Conservation (phyloP, 1,139 yeast genomes). For the Candida tetrigidarum region DNA sequence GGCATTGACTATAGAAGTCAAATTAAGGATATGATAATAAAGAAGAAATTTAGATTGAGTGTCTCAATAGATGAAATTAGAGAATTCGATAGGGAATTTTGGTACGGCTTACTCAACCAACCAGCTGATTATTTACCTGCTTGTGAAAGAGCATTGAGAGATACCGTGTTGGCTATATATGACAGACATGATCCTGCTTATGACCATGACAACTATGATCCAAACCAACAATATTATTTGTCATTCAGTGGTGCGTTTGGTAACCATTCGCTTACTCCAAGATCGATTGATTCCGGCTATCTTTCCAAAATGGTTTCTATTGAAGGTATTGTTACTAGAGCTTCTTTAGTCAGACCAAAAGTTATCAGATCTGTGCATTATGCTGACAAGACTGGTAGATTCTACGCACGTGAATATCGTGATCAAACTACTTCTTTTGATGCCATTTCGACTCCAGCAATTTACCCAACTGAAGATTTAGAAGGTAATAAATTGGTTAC, state of each 20-base stretch:
- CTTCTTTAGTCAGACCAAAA: constrained; percentile 92
- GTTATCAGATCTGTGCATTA: constrained; percentile 92
- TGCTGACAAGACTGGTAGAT: constrained; percentile 81
- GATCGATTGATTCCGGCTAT: constrained; percentile 78
- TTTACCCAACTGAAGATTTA: constrained; percentile 92
- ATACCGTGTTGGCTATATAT: constrained; percentile 71
- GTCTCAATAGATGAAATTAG: constrained; percentile 88
- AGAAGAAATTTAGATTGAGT: constrained; percentile 66
- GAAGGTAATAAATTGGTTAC: constrained; percentile 88
- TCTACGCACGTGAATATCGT: constrained; percentile 89
- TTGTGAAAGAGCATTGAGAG: constrained; percentile 84
- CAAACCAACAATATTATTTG: constrained; percentile 70
- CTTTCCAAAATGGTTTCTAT: constrained; percentile 84
- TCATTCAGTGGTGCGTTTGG: constrained; percentile 95
- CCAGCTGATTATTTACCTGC: constrained; percentile 94
- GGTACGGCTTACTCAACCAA: constrained; percentile 72
- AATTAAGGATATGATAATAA: constrained; percentile 71
- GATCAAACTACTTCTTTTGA: constrained; percentile 93
- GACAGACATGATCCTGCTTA: constrained; percentile 58
- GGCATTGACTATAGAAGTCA: constrained; percentile 68
- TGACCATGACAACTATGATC: constrained; percentile 49
- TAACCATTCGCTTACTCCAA: constrained; percentile 82
- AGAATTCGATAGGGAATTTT: constrained; percentile 78
- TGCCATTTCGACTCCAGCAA: constrained; percentile 82
- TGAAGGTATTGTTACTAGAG: constrained; percentile 95